Percentiles rank a stretch among this genome's conserved stretches.
Evolutionary conservation across 164 flowering plant species (phyloP).

Genomic region (Echeveria elegans): DNA sequence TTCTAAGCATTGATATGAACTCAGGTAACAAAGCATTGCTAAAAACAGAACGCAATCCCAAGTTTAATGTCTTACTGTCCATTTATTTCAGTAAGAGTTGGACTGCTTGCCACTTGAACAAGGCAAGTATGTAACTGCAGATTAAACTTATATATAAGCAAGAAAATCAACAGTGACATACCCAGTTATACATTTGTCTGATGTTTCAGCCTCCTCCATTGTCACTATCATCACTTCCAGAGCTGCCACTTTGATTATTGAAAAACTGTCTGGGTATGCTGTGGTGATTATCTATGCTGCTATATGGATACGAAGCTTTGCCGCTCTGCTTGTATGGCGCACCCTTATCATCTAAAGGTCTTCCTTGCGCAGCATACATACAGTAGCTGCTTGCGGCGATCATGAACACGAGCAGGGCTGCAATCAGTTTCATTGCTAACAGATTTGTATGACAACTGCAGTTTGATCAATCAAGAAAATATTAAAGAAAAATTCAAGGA

Average conservation of each 20-base stretch:
- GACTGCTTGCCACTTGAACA: no score
- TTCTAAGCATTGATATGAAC: no score
- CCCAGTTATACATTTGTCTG: background rate
- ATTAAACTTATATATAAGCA: background rate
- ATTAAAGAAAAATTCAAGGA: background rate
- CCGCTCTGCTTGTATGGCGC: no score
- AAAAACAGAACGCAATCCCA: no score
- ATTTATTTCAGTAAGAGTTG: no score
- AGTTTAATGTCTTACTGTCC: no score
- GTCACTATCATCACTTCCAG: conserved; percentile 1
- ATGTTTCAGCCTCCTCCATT: conserved; percentile 2
- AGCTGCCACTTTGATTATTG: conserved; percentile 10
- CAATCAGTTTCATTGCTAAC: background rate
- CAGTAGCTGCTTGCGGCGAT: background rate
- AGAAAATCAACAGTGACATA: background rate
- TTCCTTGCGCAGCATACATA: background rate
- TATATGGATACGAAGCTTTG: conserved; percentile 7
- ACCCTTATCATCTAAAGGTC: background rate
- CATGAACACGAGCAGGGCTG: conserved; percentile 5
- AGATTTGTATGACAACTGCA: no score
- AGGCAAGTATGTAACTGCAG: background rate
- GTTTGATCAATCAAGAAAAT: background rate
- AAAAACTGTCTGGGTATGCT: conserved; percentile 22
- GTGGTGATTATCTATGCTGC: conserved; percentile 23
- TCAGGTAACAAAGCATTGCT: no score